These are phyloP conservation scores for Leavenworthia alabamica DNA, from an alignment of 345 rosid genomes.

Conservation along the genomic window DNA sequence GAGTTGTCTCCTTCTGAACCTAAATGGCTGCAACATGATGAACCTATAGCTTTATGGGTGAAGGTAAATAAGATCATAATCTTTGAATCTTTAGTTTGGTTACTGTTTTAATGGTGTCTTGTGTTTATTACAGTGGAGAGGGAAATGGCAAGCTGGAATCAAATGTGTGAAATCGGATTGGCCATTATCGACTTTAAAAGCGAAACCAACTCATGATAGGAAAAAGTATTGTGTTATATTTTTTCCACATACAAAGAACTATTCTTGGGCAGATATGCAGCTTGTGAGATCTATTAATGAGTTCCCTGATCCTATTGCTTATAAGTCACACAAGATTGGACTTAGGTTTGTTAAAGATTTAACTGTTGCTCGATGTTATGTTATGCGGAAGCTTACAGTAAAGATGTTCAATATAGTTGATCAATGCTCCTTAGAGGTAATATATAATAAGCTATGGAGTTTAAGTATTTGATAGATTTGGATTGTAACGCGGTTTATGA, in stretches of 20 bases:
- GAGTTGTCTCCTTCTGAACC: conserved; percentile 57
- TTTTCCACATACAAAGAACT: conserved; percentile 89
- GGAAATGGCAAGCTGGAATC: conserved; percentile 96
- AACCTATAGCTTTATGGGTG: conserved; percentile 90
- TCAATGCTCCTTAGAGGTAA: conserved; percentile 80
- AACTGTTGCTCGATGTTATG: conserved; percentile 64
- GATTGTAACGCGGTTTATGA: background rate
- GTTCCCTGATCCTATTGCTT: conserved; percentile 84
- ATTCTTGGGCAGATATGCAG: conserved; percentile 97
- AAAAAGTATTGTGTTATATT: conserved; percentile 85
- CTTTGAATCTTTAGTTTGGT: background rate
- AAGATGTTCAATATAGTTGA: conserved; percentile 85
- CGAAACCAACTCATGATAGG: conserved; percentile 92
- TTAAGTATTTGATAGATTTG: background rate
- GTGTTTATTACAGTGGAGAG: conserved; percentile 77
- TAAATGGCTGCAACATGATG: conserved; percentile 76
- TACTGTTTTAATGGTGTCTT: conserved; percentile 16
- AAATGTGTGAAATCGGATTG: conserved; percentile 91
- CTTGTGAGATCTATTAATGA: conserved; percentile 70
- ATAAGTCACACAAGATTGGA: conserved; percentile 68
- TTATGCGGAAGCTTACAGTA: conserved; percentile 79
- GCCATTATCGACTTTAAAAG: conserved; percentile 86
- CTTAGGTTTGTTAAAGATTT: conserved; percentile 80
- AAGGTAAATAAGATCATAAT: conserved; percentile 46
- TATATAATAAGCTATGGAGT: background rate